A percentile compares a stretch with the other conserved stretches of the same genome.
phyloP scores from a whole-genome alignment of 2,329 filamentous ascomycete species.

The Fusarium sp. region DNA sequence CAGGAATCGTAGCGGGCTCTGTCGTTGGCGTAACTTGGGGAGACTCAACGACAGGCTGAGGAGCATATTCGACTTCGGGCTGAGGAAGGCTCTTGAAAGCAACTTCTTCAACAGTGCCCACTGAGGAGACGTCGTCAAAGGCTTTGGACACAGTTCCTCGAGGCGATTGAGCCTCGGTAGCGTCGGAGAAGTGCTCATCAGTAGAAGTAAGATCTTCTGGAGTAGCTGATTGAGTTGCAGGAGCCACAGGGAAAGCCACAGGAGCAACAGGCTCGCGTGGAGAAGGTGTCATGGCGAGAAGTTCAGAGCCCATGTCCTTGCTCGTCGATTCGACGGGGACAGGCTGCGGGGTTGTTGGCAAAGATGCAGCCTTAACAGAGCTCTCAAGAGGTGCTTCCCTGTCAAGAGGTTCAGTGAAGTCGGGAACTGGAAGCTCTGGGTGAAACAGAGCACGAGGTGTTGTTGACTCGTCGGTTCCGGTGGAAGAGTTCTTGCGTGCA shows the following conservation, averaged over 20 bases:
- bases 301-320: constrained; percentile 56
- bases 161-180: constrained; percentile 37
- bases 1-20: background rate
- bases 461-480: constrained; percentile 74
- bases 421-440: constrained; percentile 42
- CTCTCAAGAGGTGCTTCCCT: background rate
- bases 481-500: constrained; percentile 54
- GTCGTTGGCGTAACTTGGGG: background rate
- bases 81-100: background rate
- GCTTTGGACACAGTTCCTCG: constrained; percentile 14
- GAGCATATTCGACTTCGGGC: background rate
- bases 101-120: constrained; percentile 1
- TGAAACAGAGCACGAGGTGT: constrained; percentile 72
- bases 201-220: constrained; percentile 48
- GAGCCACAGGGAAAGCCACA: constrained; percentile 31
- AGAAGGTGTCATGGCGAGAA: constrained; percentile 53
- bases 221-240: constrained; percentile 37
- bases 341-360: constrained; percentile 47
- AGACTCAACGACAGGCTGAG: background rate
- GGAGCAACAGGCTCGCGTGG: constrained; percentile 44
- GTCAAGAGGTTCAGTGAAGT: background rate
- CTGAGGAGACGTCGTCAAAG: background rate
- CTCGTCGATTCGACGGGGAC: constrained; percentile 54
- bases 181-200: constrained; percentile 52
- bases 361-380: background rate